Evolutionary conservation across 805 yeast genomes (phyloP), one percentile per base, ranked within the genome.

Genomic region (Schwanniomyces polymorphus): DNA sequence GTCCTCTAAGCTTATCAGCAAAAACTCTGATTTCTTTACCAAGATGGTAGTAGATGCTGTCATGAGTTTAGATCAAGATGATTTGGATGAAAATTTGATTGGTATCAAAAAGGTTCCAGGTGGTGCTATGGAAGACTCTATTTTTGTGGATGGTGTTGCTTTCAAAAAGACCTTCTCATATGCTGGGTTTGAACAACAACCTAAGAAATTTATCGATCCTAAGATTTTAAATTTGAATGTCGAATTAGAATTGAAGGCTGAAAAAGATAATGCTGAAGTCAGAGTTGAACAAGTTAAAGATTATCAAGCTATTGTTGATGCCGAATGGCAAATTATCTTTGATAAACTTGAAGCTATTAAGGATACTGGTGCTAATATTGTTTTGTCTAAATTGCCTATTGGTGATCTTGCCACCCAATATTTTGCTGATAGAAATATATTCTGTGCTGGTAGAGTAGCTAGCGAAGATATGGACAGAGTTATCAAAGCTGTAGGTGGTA

Each of bases 151-250:
- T 57, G 99, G 99, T 63, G 98, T 94, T 50, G 99, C 97, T 3
- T 94, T 94, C 72, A 90, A 94, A 63, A 94, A 94, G 74, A 91
- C 99, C 0, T 94, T 94, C 61, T 86, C 97, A 23, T 94, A 94
- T 60, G 99, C 99, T 41, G 99, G 99, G 2, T 94, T 94, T 65
- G 99, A 94, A 70, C 99, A 94, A 75, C 99, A 94, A 70, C 99
- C 99, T 43, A 94, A 94, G 69, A 70, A 66, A 44, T 90, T 94
- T 65, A 59, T 60, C 16, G 76, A 88, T 66, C 97, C 99, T 41
- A 88, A 85, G 67, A 82, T 94, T 53, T 74, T 94, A 47, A 81
- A 85, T 58, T 77, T 94, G 61, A 94, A 94, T 63, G 91, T 94
- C 35, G 99, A 94, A 67, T 79, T 94, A 56, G 99, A 94, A 74